Conservation (phyloP, 345 rosid genomes). For the Reutealis trisperma region DNA sequence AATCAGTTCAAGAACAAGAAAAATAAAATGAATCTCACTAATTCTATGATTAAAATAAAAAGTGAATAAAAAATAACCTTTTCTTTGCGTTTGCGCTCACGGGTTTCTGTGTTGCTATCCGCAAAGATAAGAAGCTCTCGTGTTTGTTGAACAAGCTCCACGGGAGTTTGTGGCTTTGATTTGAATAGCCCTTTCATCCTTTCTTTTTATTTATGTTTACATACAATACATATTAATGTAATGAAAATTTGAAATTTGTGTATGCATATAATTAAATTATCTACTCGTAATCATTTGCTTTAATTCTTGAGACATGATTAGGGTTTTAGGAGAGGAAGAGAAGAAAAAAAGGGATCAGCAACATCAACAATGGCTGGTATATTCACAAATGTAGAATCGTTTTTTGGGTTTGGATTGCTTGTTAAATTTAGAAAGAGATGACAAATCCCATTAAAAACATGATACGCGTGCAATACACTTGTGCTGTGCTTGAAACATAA, state of each 20-base stretch:
- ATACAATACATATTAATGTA: too few relatives aligned
- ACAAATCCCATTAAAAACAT: too few relatives aligned
- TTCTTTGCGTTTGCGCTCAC: conserved; percentile 47
- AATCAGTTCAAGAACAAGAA: neutral
- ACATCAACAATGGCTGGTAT: neutral
- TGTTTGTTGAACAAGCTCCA: conserved; percentile 40
- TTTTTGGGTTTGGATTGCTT: too few relatives aligned
- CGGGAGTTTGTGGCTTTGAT: conserved; percentile 45
- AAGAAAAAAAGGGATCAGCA: neutral
- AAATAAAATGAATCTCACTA: neutral
- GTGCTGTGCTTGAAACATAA: too few relatives aligned
- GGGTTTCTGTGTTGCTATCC: conserved; percentile 24
- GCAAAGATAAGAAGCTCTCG: conserved; percentile 43
- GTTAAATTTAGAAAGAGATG: too few relatives aligned
- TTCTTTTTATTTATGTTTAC: too few relatives aligned
- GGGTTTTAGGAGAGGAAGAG: conserved; percentile 5
- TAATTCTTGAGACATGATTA: neutral
- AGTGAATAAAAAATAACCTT: conserved; percentile 28
- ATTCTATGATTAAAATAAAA: too few relatives aligned
- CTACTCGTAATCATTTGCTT: neutral
- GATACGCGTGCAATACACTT: too few relatives aligned
- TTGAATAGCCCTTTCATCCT: conserved; percentile 54
- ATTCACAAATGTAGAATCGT: neutral
- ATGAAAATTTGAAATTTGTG: too few relatives aligned
- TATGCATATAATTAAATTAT: neutral